Conservation (phyloP, 2,329 filamentous ascomycete genomes). For the Cladosporium austrohemisphaericum region DNA sequence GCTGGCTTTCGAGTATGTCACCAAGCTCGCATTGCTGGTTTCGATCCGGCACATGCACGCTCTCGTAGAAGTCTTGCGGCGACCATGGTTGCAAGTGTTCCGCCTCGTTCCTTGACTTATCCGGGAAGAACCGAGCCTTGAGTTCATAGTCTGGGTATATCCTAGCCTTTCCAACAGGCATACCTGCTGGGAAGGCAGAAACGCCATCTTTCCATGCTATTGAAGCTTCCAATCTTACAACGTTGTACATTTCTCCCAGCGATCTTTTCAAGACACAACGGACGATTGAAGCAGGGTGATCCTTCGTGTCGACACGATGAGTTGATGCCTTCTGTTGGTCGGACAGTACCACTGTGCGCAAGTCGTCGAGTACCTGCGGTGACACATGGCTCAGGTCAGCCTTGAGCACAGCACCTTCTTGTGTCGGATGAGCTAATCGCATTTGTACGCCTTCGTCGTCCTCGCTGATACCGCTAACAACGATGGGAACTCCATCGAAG, state of each 20-base stretch:
- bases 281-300: slow-evolving; percentile 18
- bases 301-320: slow-evolving; percentile 10
- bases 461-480: slow-evolving; percentile 19
- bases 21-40: slow-evolving; percentile 23
- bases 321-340: slow-evolving; percentile 16
- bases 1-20: slow-evolving; percentile 29
- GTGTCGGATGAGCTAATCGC: slow-evolving; percentile 19
- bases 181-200: slow-evolving; percentile 29
- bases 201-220: slow-evolving; percentile 30
- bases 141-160: slow-evolving; percentile 29
- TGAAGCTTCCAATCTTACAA: slow-evolving; percentile 26
- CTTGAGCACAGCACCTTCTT: slow-evolving; percentile 22
- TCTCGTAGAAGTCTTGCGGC: slow-evolving; percentile 64
- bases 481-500: slow-evolving; percentile 19
- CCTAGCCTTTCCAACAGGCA: slow-evolving; percentile 22
- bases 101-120: slow-evolving; percentile 19
- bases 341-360: slow-evolving; percentile 20
- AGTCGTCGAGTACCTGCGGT: slow-evolving; percentile 15
- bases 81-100: slow-evolving; percentile 37
- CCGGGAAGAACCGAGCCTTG: slow-evolving; percentile 18
- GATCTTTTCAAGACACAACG: slow-evolving; percentile 26
- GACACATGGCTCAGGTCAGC: slow-evolving; percentile 23
- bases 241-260: slow-evolving; percentile 22
- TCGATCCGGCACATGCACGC: slow-evolving; percentile 59
- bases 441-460: slow-evolving; percentile 20